phyloP scores from a whole-genome alignment of 257 asterid species.

The Gynochthodes officinalis region DNA sequence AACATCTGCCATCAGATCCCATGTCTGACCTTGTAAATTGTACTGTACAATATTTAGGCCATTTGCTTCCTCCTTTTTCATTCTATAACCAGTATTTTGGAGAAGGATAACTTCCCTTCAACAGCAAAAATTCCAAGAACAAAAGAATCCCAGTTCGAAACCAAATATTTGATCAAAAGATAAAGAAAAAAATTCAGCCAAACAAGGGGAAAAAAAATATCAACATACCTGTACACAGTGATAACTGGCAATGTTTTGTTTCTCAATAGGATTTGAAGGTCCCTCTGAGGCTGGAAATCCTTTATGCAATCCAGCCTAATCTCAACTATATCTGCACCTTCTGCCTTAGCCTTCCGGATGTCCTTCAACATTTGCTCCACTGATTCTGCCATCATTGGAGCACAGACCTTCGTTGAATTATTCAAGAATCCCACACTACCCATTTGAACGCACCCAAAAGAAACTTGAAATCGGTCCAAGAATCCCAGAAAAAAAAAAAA shows the following conservation, averaged over 20 bases:
- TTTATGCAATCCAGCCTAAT: constrained; percentile 35
- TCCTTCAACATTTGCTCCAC: constrained; percentile 41
- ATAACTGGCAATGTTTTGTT: constrained; percentile 55
- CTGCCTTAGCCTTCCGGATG: constrained; percentile 44
- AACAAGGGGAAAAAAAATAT: background rate
- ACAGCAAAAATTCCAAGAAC: background rate
- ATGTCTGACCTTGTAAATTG: no score
- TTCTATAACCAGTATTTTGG: no score
- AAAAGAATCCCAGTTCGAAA: background rate
- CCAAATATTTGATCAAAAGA: no score
- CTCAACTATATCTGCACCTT: constrained; percentile 62
- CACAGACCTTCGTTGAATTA: constrained; percentile 45
- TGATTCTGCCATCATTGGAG: constrained; percentile 37
- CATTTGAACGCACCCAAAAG: constrained; percentile 20
- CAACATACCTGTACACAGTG: constrained; percentile 36
- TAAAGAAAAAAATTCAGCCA: no score
- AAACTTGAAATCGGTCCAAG: background rate
- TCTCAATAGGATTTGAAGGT: constrained; percentile 37
- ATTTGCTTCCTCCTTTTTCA: no score
- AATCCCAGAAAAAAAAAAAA: background rate
- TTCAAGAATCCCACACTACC: constrained; percentile 36
- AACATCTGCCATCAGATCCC: no score
- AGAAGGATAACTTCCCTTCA: background rate
- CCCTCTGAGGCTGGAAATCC: constrained; percentile 29
- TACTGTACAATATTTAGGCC: no score